These are phyloP conservation scores for Aspergillus melleus DNA, from an alignment of 2,329 filamentous ascomycete species.

Conservation along the genomic window DNA sequence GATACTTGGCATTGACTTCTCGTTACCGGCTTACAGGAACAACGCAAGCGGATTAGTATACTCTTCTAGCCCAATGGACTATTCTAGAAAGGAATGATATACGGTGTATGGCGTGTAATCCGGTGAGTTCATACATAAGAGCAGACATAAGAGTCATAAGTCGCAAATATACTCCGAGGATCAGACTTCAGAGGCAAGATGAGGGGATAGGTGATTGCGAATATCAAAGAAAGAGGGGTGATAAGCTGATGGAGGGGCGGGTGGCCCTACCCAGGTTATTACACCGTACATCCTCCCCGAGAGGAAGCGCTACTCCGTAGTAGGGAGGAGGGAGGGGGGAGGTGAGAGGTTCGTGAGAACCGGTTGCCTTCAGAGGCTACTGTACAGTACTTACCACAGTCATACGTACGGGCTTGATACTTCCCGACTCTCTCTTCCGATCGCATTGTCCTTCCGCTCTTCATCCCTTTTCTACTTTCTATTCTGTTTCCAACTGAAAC, in stretches of 20 bases:
- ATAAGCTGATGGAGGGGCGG: constrained; percentile 13
- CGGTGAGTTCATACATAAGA: too few species aligned
- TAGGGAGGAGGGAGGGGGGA: constrained; percentile 1
- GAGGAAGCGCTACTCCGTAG: not conserved
- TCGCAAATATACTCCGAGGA: not conserved
- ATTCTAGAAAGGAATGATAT: not conserved
- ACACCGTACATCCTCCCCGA: not conserved
- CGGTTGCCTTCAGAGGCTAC: not conserved
- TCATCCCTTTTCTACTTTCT: not conserved
- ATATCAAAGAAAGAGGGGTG: not conserved
- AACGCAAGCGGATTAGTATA: constrained; percentile 13
- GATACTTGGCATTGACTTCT: constrained; percentile 19
- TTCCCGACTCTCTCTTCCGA: constrained; percentile 6
- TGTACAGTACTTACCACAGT: not conserved
- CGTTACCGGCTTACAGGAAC: constrained; percentile 13
- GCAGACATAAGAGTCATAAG: not conserved
- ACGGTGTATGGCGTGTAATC: too few species aligned
- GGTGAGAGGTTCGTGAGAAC: constrained; percentile 3
- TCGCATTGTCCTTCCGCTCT: constrained; percentile 9
- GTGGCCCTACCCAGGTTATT: not conserved
- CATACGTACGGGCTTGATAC: not conserved
- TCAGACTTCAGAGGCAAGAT: not conserved
- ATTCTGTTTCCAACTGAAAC: constrained; percentile 7
- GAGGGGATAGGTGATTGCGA: not conserved
- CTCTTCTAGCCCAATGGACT: not conserved